Evolutionary conservation across 2,329 filamentous ascomycete genomes (phyloP).

Genomic region (Phialophora verrucosa): DNA sequence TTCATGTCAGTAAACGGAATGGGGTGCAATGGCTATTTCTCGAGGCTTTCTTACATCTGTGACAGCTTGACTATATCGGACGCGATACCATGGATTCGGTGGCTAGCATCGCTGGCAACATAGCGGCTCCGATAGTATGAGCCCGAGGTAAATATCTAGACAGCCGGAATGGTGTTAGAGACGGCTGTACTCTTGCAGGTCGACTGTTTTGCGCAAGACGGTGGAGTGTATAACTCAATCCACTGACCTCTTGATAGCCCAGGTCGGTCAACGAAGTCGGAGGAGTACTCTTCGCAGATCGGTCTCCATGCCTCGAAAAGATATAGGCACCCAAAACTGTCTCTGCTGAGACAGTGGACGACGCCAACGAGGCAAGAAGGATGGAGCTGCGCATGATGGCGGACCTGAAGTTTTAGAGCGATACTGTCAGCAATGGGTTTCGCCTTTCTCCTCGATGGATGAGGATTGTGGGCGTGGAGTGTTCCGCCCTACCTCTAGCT

Average conservation of each 20-base stretch:
- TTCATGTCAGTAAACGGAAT: not conserved
- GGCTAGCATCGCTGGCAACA: slow-evolving; percentile 64
- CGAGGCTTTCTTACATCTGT: slow-evolving; percentile 60
- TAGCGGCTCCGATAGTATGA: slow-evolving; percentile 78
- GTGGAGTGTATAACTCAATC: not conserved
- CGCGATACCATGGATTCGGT: slow-evolving; percentile 70
- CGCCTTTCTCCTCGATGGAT: not conserved
- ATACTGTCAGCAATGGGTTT: not conserved
- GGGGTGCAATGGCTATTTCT: not conserved
- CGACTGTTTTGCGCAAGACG: not conserved
- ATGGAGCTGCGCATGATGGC: slow-evolving; percentile 29
- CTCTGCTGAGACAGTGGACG: slow-evolving; percentile 52
- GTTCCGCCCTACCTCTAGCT: slow-evolving; percentile 9
- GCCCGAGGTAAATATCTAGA: slow-evolving; percentile 68
- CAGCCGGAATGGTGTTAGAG: not conserved
- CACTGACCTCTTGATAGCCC: slow-evolving; percentile 68
- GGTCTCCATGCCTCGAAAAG: slow-evolving; percentile 89
- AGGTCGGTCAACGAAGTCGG: slow-evolving; percentile 77
- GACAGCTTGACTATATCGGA: slow-evolving; percentile 68
- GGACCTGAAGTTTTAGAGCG: not conserved
- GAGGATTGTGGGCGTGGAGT: no score
- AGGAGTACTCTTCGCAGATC: slow-evolving; percentile 75
- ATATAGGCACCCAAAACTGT: slow-evolving; percentile 81
- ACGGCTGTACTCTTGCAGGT: not conserved
- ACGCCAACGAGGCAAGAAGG: slow-evolving; percentile 32